phyloP scores from a whole-genome alignment of 2,329 filamentous ascomycete genomes.

The Penicillium olsonii region DNA sequence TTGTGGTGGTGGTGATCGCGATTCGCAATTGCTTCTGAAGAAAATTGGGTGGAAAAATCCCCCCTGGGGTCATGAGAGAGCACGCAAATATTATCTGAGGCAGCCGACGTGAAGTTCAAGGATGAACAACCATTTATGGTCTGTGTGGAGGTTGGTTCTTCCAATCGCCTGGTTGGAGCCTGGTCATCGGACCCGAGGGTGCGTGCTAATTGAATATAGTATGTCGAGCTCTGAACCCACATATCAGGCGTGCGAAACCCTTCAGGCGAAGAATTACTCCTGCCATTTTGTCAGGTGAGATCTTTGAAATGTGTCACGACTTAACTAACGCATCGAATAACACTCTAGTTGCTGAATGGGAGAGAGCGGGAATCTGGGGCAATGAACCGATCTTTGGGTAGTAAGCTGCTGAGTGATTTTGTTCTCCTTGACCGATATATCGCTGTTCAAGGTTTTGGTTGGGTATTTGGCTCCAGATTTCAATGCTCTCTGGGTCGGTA shows the following conservation, averaged over 20 bases:
- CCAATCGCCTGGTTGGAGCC: not conserved
- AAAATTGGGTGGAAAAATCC: not conserved
- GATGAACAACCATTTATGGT: not conserved
- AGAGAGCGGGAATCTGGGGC: not conserved
- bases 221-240: not conserved
- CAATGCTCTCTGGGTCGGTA: not conserved
- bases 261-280: not conserved
- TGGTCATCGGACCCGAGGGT: not conserved
- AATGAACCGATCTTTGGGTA: not conserved
- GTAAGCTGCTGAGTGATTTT: not conserved
- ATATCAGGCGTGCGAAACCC: not conserved
- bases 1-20: not conserved
- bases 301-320: not conserved
- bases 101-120: not conserved
- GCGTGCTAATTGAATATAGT: not conserved
- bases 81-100: not conserved
- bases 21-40: not conserved
- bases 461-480: not conserved
- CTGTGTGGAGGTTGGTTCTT: not conserved
- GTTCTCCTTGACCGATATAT: not conserved
- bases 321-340: not conserved
- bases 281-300: not conserved
- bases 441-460: not conserved
- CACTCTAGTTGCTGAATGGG: not conserved
- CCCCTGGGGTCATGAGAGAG: not conserved